These are phyloP conservation scores for Citrus reticulata DNA, from an alignment of 345 rosid species.

Conservation along the genomic window DNA sequence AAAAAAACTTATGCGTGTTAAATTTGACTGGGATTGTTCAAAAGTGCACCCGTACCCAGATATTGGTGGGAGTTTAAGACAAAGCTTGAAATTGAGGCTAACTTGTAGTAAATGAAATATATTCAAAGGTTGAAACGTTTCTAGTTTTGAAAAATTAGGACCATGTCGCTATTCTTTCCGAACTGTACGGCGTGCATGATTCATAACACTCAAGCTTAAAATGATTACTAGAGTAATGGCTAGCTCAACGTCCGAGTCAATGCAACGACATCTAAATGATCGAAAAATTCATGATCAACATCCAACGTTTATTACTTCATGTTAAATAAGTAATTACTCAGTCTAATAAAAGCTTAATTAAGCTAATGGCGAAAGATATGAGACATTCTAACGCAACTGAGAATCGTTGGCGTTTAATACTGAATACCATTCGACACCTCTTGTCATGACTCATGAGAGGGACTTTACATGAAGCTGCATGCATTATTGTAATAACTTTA, in stretches of 20 bases:
- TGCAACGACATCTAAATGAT: not conserved
- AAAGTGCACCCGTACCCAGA: slow-evolving; percentile 7
- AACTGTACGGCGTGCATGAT: not conserved
- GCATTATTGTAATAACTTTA: slow-evolving; percentile 3
- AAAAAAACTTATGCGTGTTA: not conserved
- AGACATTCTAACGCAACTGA: not conserved
- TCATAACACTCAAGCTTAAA: not conserved
- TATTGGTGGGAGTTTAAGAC: slow-evolving; percentile 13
- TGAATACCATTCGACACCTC: not conserved
- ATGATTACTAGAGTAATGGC: not conserved
- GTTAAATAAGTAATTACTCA: not conserved
- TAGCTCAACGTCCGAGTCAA: not conserved
- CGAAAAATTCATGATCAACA: not conserved
- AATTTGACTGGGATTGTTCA: slow-evolving; percentile 11
- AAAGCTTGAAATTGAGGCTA: not conserved
- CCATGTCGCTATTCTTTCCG: not conserved
- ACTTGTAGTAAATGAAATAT: not conserved
- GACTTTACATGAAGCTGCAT: slow-evolving; percentile 5
- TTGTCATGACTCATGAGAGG: slow-evolving; percentile 1
- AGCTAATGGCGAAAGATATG: not conserved
- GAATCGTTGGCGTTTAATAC: not conserved
- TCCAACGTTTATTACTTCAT: no score
- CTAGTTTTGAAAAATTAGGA: slow-evolving; percentile 2
- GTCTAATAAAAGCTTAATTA: not conserved
- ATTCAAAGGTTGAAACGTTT: slow-evolving; percentile 5